Evolutionary conservation across 2,329 filamentous ascomycete genomes (phyloP).

Genomic region (Fusarium dimerum): DNA sequence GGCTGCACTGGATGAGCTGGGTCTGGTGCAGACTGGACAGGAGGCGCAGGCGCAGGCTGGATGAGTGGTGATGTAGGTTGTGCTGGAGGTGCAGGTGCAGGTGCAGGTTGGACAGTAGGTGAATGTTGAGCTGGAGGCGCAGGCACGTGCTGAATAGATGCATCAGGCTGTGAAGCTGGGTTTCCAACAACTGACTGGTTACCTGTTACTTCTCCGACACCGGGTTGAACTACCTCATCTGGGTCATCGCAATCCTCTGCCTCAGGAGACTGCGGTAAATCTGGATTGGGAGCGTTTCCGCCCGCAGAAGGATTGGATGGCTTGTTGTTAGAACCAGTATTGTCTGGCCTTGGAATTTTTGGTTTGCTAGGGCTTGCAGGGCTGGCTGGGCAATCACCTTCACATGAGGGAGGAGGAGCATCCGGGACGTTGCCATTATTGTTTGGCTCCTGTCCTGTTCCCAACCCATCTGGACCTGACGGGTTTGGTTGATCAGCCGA

Average conservation of each 20-base stretch:
- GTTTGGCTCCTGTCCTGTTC: too few relatives aligned
- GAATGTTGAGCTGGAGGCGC: too few relatives aligned
- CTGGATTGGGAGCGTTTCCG: neutral
- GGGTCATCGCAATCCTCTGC: neutral
- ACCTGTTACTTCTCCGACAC: neutral
- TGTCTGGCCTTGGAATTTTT: too few relatives aligned
- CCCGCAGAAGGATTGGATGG: neutral
- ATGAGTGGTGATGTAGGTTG: neutral
- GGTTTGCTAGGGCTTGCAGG: neutral
- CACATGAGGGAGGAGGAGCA: neutral
- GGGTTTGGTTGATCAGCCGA: too few relatives aligned
- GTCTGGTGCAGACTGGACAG: too few relatives aligned
- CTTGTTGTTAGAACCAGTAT: neutral
- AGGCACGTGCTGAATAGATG: too few relatives aligned
- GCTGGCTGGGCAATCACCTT: conserved; percentile 2
- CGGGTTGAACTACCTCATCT: neutral
- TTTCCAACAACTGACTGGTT: neutral
- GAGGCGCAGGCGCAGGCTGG: neutral
- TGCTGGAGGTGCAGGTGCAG: too few relatives aligned
- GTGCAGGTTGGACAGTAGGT: too few relatives aligned
- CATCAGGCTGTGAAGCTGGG: too few relatives aligned
- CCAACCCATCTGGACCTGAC: too few relatives aligned
- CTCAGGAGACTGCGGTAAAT: neutral
- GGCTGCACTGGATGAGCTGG: too few relatives aligned
- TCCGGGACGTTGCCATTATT: too few relatives aligned